These are phyloP conservation scores for Pseudogymnoascus sp. DNA, from an alignment of 2,329 filamentous ascomycete species.

Conservation along the genomic window DNA sequence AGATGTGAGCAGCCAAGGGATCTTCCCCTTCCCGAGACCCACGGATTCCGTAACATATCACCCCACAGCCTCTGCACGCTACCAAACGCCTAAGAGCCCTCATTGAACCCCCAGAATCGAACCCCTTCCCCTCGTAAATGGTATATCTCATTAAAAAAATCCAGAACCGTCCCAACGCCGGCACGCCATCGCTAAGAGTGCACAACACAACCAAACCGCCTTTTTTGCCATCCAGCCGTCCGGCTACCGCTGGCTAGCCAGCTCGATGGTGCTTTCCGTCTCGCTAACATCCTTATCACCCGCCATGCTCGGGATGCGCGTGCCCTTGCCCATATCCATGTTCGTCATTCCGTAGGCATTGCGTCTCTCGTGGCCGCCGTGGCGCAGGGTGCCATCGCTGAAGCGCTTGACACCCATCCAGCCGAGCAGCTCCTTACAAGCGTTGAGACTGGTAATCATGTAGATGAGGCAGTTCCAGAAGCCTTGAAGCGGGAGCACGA, in stretches of 20 bases:
- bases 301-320: constrained; percentile 1
- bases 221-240: neutral
- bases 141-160: neutral
- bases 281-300: neutral
- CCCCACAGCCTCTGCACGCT: neutral
- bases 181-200: constrained; percentile 3
- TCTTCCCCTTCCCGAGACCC: neutral
- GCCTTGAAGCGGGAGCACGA: constrained; percentile 72
- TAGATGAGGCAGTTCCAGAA: constrained; percentile 83
- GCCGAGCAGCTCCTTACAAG: constrained; percentile 41
- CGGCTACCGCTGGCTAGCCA: neutral
- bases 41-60: neutral
- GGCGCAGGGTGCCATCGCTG: neutral
- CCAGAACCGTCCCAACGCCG: neutral
- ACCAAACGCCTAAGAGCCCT: neutral
- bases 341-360: neutral
- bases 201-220: neutral
- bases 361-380: neutral
- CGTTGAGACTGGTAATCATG: constrained; percentile 57
- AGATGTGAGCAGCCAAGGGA: neutral
- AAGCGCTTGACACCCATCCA: neutral
- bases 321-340: neutral
- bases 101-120: neutral
- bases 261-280: neutral
- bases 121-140: neutral